These are phyloP conservation scores for Tricholoma saponaceum DNA, from an alignment of 768 basidiomycete species.

Conservation along the genomic window DNA sequence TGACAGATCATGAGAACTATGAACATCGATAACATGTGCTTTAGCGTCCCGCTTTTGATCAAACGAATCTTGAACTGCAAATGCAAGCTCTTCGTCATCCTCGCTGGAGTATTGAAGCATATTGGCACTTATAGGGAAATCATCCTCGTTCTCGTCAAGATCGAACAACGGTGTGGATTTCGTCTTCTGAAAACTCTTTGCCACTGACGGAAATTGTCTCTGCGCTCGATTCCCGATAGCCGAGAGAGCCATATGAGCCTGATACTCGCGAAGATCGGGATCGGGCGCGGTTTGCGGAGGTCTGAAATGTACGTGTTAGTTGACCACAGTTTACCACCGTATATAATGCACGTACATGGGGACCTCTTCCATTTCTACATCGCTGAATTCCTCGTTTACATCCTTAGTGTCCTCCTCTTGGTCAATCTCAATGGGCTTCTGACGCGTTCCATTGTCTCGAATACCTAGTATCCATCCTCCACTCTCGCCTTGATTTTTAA, in stretches of 20 bases:
- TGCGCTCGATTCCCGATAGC: slow-evolving; percentile 50
- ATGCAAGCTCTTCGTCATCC: slow-evolving; percentile 52
- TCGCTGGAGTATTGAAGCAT: slow-evolving; percentile 24
- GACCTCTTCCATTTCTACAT: slow-evolving; percentile 80
- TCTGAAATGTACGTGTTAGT: slow-evolving; percentile 18
- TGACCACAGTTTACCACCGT: background rate
- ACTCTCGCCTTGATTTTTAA: slow-evolving; percentile 83
- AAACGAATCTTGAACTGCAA: slow-evolving; percentile 62
- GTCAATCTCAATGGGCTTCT: slow-evolving; percentile 86
- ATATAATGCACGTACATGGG: slow-evolving; percentile 47
- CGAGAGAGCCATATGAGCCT: slow-evolving; percentile 54
- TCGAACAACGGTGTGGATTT: slow-evolving; percentile 52
- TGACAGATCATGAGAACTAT: background rate
- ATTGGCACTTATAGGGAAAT: background rate
- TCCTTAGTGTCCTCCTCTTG: slow-evolving; percentile 37
- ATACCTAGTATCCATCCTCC: slow-evolving; percentile 97
- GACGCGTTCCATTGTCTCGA: slow-evolving; percentile 76
- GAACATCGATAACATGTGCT: background rate
- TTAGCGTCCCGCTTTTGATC: slow-evolving; percentile 24
- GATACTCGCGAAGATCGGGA: slow-evolving; percentile 61
- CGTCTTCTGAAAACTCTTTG: slow-evolving; percentile 27
- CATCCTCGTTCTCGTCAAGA: slow-evolving; percentile 32
- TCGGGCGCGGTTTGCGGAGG: slow-evolving; percentile 39
- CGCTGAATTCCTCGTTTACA: slow-evolving; percentile 33
- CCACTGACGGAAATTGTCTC: slow-evolving; percentile 28